Evolutionary conservation across 1,284 basidiomycete species (phyloP), one percentile per base, ranked within the genome.

Genomic region (Ustilago hordei): DNA sequence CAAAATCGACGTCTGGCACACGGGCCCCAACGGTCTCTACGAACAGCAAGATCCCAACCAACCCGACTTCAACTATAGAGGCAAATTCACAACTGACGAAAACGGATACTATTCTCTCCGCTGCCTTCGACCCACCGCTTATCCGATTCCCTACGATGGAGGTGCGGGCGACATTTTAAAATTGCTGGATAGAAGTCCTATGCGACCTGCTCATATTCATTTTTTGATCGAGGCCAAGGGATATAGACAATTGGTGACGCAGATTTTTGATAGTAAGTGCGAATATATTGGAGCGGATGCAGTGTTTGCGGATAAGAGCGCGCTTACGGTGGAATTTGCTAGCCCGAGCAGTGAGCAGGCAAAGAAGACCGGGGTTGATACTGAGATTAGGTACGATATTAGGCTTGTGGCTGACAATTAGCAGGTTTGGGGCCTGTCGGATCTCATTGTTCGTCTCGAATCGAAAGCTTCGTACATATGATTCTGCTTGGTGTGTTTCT

Each of bases 251-350:
- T 38, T 70, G 28, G 36, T 69, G 34, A 72, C 77, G 6, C 77
- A 87, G 68, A 73, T 88, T 59, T 88, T 87, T 55, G 84, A 86
- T 65, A 63, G 75, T 53, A 79, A 85, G 38, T 86, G 85, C 69
- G 67, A 85, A 31, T 87, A 87, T 66, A 80, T 88, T 38, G 81
- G 82, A 47, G 83, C 85, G 47, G 87, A 88, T 60, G 75, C 86
- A 13, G 87, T 87, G 43, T 87, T 88, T 55, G 87, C 87, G 19
- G 86, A 87, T 72, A 87, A 87, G 78, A 83, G 83, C 58, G 79
- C 72, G 28, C 78, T 86, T 35, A 74, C 85, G 8, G 79, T 86
- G 60, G 81, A 86, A 45, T 86, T 86, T 60, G 72, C 8, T 36
- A 36, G 55, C 60, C 82, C 74, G 55, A 64, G 35, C 35, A 78